Evolutionary conservation across 176 grass and related monocot genomes (phyloP), one percentile per base, ranked within the genome.

Genomic region (Paspalum notatum): DNA sequence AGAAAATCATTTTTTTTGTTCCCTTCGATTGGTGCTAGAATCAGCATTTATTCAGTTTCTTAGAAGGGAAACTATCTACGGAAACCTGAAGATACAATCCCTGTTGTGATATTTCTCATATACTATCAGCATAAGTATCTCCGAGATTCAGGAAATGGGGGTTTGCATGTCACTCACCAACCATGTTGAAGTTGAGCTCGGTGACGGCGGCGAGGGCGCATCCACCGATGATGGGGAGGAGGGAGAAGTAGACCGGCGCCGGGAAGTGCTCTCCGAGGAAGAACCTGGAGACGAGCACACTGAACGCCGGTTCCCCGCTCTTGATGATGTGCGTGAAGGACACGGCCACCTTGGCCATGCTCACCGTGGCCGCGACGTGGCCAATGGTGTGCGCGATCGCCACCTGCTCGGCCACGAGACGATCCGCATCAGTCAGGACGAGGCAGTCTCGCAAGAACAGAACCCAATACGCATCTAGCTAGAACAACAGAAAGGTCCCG

Each of bases 311-410:
- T 84, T 98, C 95, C 1, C 77, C 84, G 74, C 95, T 98, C 95
- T 98, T 98, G 74, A 98, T 98, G 82, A 98, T 98, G 79, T 95
- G 95, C 51, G 95, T 98, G 78, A 98, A 98, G 0, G 95, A 98
- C 26, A 95, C 92, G 47, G 92, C 92, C 75, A 98, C 95, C 90
- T 98, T 98, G 2, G 90, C 86, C 95, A 98, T 98, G 95, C 95
- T 98, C 73, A 98, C 84, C 24, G 90, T 98, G 70, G 95, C 95
- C 48, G 95, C 92, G 61, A 98, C 95, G 80, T 98, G 95, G 62
- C 95, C 95, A 55, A 98, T 98, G 3, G 95, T 94, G 83, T 98
- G 95, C 76, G 92, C 95, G 58, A 98, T 82, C 49, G 95, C 92
- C 72, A 98, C 95, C 95, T 98, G 82, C 59, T 14, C 57, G 66